These are phyloP conservation scores for Myxozyma vanderwaltii DNA, from an alignment of 805 yeast species.

Conservation along the genomic window DNA sequence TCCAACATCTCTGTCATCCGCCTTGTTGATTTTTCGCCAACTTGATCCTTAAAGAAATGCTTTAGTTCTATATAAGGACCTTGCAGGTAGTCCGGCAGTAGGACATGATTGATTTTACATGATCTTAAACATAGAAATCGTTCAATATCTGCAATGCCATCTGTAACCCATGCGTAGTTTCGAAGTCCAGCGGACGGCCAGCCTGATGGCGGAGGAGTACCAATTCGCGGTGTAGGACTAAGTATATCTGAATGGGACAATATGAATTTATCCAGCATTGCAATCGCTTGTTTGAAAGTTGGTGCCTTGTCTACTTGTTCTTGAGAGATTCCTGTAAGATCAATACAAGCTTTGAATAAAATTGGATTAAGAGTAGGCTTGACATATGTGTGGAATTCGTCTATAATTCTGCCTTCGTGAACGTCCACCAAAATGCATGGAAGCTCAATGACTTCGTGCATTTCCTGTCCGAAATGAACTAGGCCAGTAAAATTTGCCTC, in stretches of 20 bases:
- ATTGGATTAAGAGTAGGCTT: conserved; percentile 12
- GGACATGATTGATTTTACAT: conserved; percentile 18
- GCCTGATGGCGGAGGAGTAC: conserved; percentile 6
- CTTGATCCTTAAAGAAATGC: conserved; percentile 7
- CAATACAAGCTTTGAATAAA: conserved; percentile 14
- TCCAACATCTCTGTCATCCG: conserved; percentile 27
- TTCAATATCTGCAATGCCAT: conserved; percentile 32
- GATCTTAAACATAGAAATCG: conserved; percentile 28
- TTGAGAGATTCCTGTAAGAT: conserved; percentile 31
- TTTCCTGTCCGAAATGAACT: conserved; percentile 3
- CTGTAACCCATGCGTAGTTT: conserved; percentile 28
- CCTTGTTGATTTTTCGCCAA: neutral
- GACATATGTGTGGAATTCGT: conserved; percentile 33
- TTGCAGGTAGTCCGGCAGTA: conserved; percentile 21
- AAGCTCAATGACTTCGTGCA: conserved; percentile 34
- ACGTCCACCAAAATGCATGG: conserved; percentile 39
- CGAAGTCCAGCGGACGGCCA: neutral
- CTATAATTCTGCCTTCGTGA: conserved; percentile 16
- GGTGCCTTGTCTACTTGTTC: conserved; percentile 24
- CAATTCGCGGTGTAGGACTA: conserved; percentile 9
- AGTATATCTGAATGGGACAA: conserved; percentile 16
- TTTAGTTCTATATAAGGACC: conserved; percentile 31
- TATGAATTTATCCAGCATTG: conserved; percentile 19
- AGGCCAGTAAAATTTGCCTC: conserved; percentile 31
- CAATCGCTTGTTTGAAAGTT: conserved; percentile 21